These are phyloP conservation scores for Ophiocordyceps polyrhachis-furcata DNA, from an alignment of 2,329 filamentous ascomycete genomes.

Conservation along the genomic window DNA sequence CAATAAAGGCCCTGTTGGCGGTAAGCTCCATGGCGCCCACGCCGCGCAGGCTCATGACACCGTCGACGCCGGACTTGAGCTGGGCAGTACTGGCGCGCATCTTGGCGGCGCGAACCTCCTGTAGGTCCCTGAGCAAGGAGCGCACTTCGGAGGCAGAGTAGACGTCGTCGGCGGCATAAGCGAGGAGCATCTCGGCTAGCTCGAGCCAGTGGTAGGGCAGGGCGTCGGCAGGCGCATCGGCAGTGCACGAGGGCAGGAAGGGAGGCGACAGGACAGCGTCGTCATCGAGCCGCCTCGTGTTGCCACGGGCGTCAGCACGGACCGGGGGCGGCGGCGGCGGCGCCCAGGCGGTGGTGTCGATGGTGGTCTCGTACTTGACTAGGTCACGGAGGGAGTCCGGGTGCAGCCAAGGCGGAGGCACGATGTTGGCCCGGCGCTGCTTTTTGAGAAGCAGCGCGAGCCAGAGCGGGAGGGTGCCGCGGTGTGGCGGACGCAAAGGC, in stretches of 20 bases:
- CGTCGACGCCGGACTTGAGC: constrained; percentile 50
- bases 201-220: constrained; percentile 95
- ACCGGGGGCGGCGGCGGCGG: constrained; percentile 51
- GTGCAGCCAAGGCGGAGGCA: constrained; percentile 77
- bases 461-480: constrained; percentile 72
- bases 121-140: constrained; percentile 57
- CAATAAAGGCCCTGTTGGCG: constrained; percentile 68
- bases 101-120: constrained; percentile 81
- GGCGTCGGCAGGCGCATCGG: constrained; percentile 45
- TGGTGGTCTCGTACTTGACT: constrained; percentile 61
- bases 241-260: constrained; percentile 60
- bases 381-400: constrained; percentile 57
- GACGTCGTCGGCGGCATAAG: constrained; percentile 71
- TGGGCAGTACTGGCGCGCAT: constrained; percentile 57
- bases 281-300: constrained; percentile 15
- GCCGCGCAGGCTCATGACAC: constrained; percentile 50
- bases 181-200: constrained; percentile 69
- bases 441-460: constrained; percentile 88
- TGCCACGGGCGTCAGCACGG: constrained; percentile 26
- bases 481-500: constrained; percentile 60
- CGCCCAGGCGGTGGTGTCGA: constrained; percentile 54
- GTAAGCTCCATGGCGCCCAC: constrained; percentile 88
- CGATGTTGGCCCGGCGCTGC: constrained; percentile 81
- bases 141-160: constrained; percentile 54
- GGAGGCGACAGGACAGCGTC: constrained; percentile 42